phyloP scores from a whole-genome alignment of 768 basidiomycete genomes.

The Mrakia frigida region DNA sequence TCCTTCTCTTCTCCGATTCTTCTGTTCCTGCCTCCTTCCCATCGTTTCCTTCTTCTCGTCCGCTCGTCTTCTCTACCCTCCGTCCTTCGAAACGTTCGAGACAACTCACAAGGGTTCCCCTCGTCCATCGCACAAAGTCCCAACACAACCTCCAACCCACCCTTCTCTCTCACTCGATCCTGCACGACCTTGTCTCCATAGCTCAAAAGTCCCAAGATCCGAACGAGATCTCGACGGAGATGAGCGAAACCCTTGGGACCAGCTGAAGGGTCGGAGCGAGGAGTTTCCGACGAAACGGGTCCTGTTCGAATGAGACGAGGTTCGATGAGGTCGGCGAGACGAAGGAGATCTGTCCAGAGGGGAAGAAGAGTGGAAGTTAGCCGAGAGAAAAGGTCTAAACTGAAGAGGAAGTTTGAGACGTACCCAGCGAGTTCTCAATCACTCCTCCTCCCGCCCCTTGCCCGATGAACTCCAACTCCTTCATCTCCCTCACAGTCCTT shows the following conservation, averaged over 20 bases:
- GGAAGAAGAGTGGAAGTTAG: background rate
- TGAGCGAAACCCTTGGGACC: conserved; percentile 66
- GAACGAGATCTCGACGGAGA: conserved; percentile 84
- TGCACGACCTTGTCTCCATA: conserved; percentile 63
- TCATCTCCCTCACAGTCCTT: conserved; percentile 34
- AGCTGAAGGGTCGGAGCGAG: conserved; percentile 12
- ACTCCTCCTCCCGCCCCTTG: conserved; percentile 50
- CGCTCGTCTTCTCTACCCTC: no score
- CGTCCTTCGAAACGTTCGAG: no score
- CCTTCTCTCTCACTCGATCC: conserved; percentile 63
- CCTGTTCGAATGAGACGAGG: conserved; percentile 63
- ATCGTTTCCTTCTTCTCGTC: no score
- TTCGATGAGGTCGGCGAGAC: conserved; percentile 69
- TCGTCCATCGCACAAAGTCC: conserved; percentile 86
- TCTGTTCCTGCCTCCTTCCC: no score
- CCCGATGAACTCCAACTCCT: conserved; percentile 4
- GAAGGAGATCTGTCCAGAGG: conserved; percentile 61
- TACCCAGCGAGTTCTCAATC: conserved; percentile 33
- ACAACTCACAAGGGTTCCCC: conserved; percentile 79
- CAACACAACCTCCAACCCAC: conserved; percentile 75
- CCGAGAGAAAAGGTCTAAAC: no score
- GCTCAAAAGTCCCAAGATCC: conserved; percentile 71
- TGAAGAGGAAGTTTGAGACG: no score
- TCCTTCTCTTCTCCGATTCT: background rate
- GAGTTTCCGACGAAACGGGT: background rate